phyloP scores from a whole-genome alignment of 768 basidiomycete genomes.

The Tulasnella sp. region DNA sequence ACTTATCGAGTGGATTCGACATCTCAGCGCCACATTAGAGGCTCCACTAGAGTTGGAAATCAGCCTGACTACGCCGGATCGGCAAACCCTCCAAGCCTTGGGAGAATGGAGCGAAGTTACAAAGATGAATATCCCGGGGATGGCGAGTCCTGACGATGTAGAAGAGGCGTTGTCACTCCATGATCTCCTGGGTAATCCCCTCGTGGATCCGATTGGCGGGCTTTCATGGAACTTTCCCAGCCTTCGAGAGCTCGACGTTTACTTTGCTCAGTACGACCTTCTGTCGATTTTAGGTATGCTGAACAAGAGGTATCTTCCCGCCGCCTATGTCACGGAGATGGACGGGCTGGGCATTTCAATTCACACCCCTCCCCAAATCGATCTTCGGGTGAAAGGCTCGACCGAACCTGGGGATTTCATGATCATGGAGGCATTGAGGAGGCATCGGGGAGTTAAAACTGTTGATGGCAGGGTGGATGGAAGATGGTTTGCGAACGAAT shows the following conservation, averaged over 20 bases:
- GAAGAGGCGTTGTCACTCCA: no score
- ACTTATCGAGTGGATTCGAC: neutral
- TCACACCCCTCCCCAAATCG: neutral
- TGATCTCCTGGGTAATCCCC: neutral
- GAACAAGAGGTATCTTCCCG: neutral
- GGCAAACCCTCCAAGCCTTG: no score
- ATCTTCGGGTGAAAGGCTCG: neutral
- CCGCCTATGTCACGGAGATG: neutral
- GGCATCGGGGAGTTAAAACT: neutral
- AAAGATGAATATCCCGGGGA: no score
- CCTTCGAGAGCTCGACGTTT: neutral
- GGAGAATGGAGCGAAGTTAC: no score
- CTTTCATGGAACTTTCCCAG: neutral
- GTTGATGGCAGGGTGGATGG: neutral
- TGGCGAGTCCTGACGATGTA: no score
- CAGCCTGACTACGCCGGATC: neutral
- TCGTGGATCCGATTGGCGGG: neutral
- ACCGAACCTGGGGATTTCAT: neutral
- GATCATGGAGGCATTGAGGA: neutral
- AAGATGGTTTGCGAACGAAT: no score
- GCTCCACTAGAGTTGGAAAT: neutral
- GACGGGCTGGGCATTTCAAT: neutral
- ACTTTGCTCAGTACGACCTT: neutral
- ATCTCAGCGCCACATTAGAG: neutral
- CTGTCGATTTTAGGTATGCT: neutral